A percentile compares a stretch with the other conserved stretches of the same genome.
These are phyloP conservation scores for Acacia pycnantha DNA, from an alignment of 331 rosid species.

Conservation along the genomic window DNA sequence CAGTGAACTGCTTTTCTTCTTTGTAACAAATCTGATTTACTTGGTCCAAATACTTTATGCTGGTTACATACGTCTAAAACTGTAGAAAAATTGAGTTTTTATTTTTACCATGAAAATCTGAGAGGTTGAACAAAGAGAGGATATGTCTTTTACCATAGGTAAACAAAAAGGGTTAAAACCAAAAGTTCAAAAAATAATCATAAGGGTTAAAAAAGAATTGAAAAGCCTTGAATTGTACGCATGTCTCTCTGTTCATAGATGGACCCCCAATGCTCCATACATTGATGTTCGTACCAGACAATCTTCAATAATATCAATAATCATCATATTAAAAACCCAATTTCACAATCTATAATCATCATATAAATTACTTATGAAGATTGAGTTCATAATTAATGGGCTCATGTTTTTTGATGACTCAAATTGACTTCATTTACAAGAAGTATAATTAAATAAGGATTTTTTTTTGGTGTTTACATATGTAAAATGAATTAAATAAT, in stretches of 20 bases:
- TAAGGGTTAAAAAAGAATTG: neutral
- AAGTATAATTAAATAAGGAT: neutral
- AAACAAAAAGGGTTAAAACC: neutral
- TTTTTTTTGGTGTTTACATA: neutral
- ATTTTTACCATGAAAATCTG: too few species aligned
- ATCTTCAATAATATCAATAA: neutral
- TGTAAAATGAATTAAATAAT: neutral
- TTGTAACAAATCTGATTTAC: too few species aligned
- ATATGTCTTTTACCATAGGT: slow-evolving; percentile 24
- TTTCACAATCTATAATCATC: neutral
- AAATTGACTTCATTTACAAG: neutral
- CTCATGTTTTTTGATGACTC: neutral
- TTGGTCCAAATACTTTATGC: neutral
- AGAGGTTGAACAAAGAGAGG: neutral
- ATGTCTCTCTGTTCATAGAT: slow-evolving; percentile 37
- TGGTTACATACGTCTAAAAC: neutral
- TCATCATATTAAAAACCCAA: neutral
- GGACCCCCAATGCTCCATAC: neutral
- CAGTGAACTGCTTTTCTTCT: too few species aligned
- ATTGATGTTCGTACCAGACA: slow-evolving; percentile 29
- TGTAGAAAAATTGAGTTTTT: neutral
- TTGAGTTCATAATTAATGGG: neutral
- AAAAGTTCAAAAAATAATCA: too few species aligned
- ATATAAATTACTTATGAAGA: neutral
- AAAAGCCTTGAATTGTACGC: slow-evolving; percentile 39